Conservation (phyloP, 257 asterid species). For the Solanum bulbocastanum region DNA sequence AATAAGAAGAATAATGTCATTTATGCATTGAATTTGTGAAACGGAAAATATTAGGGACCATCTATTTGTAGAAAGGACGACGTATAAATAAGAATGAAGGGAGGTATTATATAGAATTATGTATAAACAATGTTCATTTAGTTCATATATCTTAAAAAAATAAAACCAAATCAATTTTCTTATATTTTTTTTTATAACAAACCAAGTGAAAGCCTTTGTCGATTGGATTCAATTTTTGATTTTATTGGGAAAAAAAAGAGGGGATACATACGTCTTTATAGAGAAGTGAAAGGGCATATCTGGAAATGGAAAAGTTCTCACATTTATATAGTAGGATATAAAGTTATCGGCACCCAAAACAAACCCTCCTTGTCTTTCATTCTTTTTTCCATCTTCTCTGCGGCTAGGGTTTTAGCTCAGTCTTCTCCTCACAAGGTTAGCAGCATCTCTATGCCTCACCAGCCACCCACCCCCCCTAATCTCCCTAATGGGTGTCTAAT, state of each 20-base stretch:
- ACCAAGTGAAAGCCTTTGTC: not conserved
- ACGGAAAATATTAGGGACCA: not conserved
- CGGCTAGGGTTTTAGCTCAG: constrained; percentile 1
- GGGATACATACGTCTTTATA: not conserved
- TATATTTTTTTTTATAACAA: not conserved
- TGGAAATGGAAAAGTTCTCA: not conserved
- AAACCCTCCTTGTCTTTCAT: not conserved
- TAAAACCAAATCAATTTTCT: too few relatives aligned
- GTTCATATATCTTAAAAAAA: too few relatives aligned
- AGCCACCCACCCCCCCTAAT: not conserved
- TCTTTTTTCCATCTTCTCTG: not conserved
- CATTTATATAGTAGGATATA: not conserved
- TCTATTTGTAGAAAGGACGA: accelerated
- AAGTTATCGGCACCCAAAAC: not conserved
- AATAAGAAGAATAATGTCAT: not conserved
- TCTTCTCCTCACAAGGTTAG: not conserved
- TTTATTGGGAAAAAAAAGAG: not conserved
- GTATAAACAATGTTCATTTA: too few relatives aligned
- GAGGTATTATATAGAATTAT: accelerated
- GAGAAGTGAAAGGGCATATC: not conserved
- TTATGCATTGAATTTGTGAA: not conserved
- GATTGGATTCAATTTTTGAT: not conserved
- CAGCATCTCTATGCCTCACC: not conserved
- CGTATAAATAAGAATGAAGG: too few relatives aligned
- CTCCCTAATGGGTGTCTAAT: not conserved